Percentiles rank a stretch among this genome's conserved stretches.
Conservation (phyloP, 2,329 filamentous ascomycete species). For the Hypoxylon sp. region DNA sequence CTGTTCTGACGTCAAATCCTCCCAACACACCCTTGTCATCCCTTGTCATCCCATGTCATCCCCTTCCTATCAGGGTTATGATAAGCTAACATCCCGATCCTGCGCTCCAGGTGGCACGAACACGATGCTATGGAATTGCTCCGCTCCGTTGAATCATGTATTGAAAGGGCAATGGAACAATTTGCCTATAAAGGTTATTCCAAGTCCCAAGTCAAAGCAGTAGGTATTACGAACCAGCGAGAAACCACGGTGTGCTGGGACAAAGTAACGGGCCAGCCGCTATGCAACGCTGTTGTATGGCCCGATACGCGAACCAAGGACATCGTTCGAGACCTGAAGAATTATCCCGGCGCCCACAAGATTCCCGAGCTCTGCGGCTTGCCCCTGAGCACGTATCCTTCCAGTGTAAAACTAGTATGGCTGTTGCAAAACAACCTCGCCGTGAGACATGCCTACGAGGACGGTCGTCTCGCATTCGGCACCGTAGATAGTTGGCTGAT, state of each 20-base stretch:
- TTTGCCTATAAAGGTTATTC: conserved; percentile 78
- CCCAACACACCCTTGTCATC: background rate
- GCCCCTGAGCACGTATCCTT: conserved; percentile 88
- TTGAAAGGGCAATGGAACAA: conserved; percentile 77
- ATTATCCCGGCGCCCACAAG: conserved; percentile 73
- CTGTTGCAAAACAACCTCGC: conserved; percentile 77
- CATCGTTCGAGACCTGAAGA: conserved; percentile 81
- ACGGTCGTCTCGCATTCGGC: conserved; percentile 81
- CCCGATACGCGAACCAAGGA: conserved; percentile 82
- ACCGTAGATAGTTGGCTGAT: conserved; percentile 92
- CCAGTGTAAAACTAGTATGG: conserved; percentile 87
- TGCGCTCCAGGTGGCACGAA: conserved; percentile 79
- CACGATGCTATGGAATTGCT: conserved; percentile 85
- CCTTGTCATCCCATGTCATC: no score
- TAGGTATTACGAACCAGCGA: conserved; percentile 91
- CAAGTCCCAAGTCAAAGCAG: conserved; percentile 75
- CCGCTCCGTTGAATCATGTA: conserved; percentile 80
- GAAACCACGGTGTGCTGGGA: conserved; percentile 92
- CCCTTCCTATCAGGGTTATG: conserved; percentile 10
- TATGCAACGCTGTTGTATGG: conserved; percentile 91
- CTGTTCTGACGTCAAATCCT: conserved; percentile 49
- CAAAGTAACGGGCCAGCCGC: conserved; percentile 78
- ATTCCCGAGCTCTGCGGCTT: conserved; percentile 80
- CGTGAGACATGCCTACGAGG: conserved; percentile 80
- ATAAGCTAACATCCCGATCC: conserved; percentile 26